Evolutionary conservation across 768 basidiomycete genomes (phyloP).

Genomic region (Tricholoma sp.): DNA sequence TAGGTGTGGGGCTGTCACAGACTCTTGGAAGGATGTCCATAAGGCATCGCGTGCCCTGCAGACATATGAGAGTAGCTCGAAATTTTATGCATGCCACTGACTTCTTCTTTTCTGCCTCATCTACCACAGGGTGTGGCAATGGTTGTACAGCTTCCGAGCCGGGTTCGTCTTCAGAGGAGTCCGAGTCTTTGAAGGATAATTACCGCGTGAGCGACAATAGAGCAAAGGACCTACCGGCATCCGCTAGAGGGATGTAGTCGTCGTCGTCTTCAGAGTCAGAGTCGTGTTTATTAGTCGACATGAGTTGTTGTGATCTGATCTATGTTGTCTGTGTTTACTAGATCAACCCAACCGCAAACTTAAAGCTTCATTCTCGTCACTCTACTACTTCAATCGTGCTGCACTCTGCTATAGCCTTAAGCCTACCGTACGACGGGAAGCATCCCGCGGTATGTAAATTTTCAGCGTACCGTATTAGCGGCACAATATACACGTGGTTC

Average conservation of each 20-base stretch:
- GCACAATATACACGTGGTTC: too few species aligned
- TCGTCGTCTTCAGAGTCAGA: slow-evolving; percentile 66
- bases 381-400: too few species aligned
- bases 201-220: slow-evolving; percentile 24
- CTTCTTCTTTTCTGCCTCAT: slow-evolving; percentile 42
- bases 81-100: slow-evolving; percentile 14
- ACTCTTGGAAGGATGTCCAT: slow-evolving; percentile 68
- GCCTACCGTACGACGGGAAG: too few species aligned
- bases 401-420: too few species aligned
- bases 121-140: slow-evolving; percentile 23
- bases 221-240: slow-evolving; percentile 28
- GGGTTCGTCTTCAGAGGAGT: slow-evolving; percentile 31
- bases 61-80: background rate
- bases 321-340: too few species aligned
- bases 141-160: slow-evolving; percentile 30
- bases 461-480: too few species aligned
- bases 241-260: slow-evolving; percentile 60
- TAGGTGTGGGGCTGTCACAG: slow-evolving; percentile 33
- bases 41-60: slow-evolving; percentile 55
- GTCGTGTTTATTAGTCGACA: slow-evolving; percentile 14
- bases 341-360: too few species aligned
- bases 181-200: slow-evolving; percentile 9
- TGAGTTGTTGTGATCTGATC: slow-evolving; percentile 1
- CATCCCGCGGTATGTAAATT: too few species aligned
- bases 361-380: too few species aligned